Evolutionary conservation across 768 basidiomycete species (phyloP), one percentile per base, ranked within the genome.

Genomic region (Lentinula lateritia): DNA sequence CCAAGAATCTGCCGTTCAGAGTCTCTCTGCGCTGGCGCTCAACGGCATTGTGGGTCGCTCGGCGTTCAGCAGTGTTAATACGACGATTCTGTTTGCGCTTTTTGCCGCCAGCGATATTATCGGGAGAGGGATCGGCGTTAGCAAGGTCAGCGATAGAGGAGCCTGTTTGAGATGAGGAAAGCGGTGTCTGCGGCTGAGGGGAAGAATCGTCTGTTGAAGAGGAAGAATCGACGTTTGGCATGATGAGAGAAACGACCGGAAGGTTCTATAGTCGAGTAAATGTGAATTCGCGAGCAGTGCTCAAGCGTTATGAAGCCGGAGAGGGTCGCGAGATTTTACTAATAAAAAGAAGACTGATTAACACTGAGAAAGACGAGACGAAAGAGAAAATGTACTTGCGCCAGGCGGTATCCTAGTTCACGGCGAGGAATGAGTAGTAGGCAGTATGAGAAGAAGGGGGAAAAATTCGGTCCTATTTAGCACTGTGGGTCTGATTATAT

Each of bases 21-120:
- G 91, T 95, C 78, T 98, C 96, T 53, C 96, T 80, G 54, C 96
- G 84, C 70, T 91, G 90, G 55, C 96, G 83, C 78, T 98, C 96
- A 61, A 98, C 93, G 39, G 97, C 96, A 72, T 98, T 99, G 77
- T 99, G 96, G 16, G 92, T 94, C 4, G 94, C 93, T 42, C 96
- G 81, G 74, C 95, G 92, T 74, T 98, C 96, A 58, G 95, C 95
- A 58, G 95, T 98, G 77, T 96, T 97, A 56, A 94, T 94, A 36
- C 95, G 86, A 64, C 93, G 83, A 69, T 84, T 85, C 58, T 92
- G 87, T 74, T 95, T 96, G 73, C 90, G 85, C 72, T 90, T 92
- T 48, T 62, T 60, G 63, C 65, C 52, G 38, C 65, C 45, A 64
- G 62, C 65, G 54, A 48, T 62, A 50, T 60, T 59, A 66, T 56